phyloP scores from a whole-genome alignment of 306 rosid species.

The Potentilla sterilis region DNA sequence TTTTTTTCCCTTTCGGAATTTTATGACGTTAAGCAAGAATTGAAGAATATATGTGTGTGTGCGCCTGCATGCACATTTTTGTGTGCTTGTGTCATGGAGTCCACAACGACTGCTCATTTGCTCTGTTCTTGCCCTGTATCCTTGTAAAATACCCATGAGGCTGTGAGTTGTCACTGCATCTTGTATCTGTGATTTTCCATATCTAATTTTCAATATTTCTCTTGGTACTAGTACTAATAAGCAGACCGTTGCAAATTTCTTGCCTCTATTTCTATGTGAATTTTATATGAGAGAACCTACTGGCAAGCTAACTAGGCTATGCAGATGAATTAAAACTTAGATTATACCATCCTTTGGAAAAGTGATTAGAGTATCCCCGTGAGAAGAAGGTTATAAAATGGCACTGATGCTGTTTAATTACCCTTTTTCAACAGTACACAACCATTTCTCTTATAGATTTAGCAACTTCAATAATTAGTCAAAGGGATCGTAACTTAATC shows the following conservation, averaged over 20 bases:
- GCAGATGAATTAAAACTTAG: neutral
- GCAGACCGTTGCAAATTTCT: neutral
- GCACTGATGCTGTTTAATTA: neutral
- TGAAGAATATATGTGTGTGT: too few species aligned
- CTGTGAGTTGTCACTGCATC: neutral
- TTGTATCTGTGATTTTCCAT: neutral
- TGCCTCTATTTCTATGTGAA: neutral
- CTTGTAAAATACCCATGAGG: neutral
- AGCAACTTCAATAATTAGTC: slow-evolving; percentile 17
- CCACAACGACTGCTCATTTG: neutral
- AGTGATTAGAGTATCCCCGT: neutral
- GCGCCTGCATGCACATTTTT: too few species aligned
- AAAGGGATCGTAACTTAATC: slow-evolving; percentile 5
- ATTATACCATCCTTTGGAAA: neutral
- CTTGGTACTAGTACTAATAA: neutral
- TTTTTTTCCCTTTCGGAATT: too few species aligned
- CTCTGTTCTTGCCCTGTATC: neutral
- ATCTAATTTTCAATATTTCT: neutral
- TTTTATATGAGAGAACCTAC: neutral
- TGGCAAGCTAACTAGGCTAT: neutral
- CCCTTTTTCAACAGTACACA: slow-evolving; percentile 20
- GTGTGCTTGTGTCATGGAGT: neutral
- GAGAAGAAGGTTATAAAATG: slow-evolving; percentile 2
- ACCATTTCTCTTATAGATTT: slow-evolving; percentile 12
- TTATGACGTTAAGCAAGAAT: too few species aligned